Evolutionary conservation across 352 stramenopile genomes (phyloP).

Genomic region (Globisporangium spinosum): DNA sequence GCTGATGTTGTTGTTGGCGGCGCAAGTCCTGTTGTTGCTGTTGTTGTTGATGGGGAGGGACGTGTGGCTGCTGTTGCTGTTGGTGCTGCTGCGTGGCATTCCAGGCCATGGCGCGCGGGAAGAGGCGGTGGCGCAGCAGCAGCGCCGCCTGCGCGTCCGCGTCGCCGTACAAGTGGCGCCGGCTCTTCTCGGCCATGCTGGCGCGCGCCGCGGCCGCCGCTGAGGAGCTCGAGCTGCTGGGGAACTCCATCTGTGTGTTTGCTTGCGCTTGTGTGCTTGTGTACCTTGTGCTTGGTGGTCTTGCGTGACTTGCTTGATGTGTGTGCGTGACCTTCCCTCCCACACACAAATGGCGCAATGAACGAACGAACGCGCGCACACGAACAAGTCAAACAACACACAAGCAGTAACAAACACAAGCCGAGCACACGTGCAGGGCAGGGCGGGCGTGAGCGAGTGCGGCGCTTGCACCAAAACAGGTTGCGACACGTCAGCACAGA

Average conservation of each 20-base stretch:
- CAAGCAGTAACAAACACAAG: neutral
- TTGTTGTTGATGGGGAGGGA: neutral
- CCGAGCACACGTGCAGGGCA: neutral
- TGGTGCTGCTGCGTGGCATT: conserved; percentile 32
- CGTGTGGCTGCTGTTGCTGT: neutral
- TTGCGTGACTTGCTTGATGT: neutral
- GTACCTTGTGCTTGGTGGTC: neutral
- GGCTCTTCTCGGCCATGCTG: conserved; percentile 12
- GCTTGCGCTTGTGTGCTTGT: neutral
- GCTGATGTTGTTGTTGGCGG: conserved; percentile 2
- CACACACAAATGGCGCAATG: conserved; percentile 3
- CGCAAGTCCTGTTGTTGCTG: conserved; percentile 6
- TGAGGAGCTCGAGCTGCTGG: neutral
- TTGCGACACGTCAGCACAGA: neutral
- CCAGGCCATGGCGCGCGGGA: conserved; percentile 63
- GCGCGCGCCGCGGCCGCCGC: conserved; percentile 3
- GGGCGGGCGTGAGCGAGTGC: neutral
- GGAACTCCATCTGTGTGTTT: neutral
- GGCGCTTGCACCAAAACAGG: neutral
- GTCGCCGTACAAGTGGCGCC: conserved; percentile 15
- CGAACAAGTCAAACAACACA: conserved; percentile 1
- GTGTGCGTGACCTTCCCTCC: neutral
- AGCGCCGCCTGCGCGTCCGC: conserved; percentile 18
- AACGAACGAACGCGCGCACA: neutral
- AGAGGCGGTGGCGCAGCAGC: conserved; percentile 54